Percentiles rank a stretch among this genome's conserved stretches.
Conservation (phyloP, 495 filamentous ascomycete species). For the Xylaria sp. region DNA sequence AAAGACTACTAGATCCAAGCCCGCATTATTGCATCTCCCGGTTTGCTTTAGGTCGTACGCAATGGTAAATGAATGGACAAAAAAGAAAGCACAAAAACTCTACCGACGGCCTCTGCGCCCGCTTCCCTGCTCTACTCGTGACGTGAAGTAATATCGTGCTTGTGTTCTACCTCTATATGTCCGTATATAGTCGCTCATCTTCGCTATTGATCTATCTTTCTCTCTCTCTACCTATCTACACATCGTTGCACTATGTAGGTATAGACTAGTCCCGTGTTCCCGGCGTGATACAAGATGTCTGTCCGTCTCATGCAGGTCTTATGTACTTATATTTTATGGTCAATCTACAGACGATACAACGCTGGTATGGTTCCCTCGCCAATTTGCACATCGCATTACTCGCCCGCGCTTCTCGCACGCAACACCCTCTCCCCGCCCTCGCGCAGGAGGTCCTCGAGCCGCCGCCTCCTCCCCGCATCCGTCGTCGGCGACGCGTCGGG, state of each 20-base stretch:
- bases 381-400: neutral
- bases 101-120: conserved; percentile 11
- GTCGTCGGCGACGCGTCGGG: conserved; percentile 28
- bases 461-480: neutral
- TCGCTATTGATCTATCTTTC: too few species aligned
- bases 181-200: neutral
- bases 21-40: conserved; percentile 43
- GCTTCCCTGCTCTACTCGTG: neutral
- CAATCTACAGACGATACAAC: conserved; percentile 7
- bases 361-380: neutral
- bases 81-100: conserved; percentile 29
- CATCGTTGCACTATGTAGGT: neutral
- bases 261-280: neutral
- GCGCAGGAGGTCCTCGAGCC: conserved; percentile 6
- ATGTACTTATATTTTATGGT: neutral
- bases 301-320: conserved; percentile 5
- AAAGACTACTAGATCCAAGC: conserved; percentile 32
- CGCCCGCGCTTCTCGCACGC: neutral
- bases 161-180: neutral
- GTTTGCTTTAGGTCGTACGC: conserved; percentile 44
- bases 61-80: conserved; percentile 46
- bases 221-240: too few species aligned
- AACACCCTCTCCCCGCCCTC: conserved; percentile 12
- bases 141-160: conserved; percentile 5
- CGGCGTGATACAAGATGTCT: neutral